These are phyloP conservation scores for Podospora pseudoanserina DNA, from an alignment of 495 filamentous ascomycete species.

Conservation along the genomic window DNA sequence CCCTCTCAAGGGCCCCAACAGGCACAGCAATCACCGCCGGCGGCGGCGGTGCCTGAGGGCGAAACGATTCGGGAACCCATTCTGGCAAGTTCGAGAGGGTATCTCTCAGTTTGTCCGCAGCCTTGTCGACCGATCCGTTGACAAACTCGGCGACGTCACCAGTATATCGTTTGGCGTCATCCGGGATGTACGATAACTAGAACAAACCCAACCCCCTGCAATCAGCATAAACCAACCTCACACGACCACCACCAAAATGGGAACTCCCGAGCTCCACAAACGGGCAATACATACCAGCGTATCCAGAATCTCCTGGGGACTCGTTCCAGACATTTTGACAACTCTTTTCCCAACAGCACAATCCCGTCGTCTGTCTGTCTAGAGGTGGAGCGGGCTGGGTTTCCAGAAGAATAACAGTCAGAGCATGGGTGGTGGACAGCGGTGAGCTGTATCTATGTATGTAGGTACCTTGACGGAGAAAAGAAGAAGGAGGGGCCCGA, in stretches of 20 bases:
- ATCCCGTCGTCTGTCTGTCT: neutral
- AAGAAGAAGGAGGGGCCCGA: neutral
- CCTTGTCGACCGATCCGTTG: slow-evolving; percentile 69
- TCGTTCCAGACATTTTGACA: neutral
- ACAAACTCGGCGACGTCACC: slow-evolving; percentile 65
- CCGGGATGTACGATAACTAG: slow-evolving; percentile 36
- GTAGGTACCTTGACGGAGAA: neutral
- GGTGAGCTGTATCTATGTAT: neutral
- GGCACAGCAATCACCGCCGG: slow-evolving; percentile 37
- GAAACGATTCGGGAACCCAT: slow-evolving; percentile 67
- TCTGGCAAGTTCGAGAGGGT: slow-evolving; percentile 59
- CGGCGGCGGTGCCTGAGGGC: slow-evolving; percentile 54
- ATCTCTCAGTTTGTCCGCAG: slow-evolving; percentile 60
- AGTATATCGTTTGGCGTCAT: slow-evolving; percentile 52
- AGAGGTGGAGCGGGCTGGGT: neutral
- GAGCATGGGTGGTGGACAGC: neutral
- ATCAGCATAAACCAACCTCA: neutral
- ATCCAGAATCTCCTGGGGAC: neutral
- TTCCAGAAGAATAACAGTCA: neutral
- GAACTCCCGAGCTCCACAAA: neutral
- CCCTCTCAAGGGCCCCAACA: slow-evolving; percentile 35
- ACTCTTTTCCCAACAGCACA: neutral
- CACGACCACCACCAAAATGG: neutral
- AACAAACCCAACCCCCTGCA: neutral
- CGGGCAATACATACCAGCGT: neutral